phyloP scores from a whole-genome alignment of 1,139 yeast species.

The Saccharomyces hybrid region DNA sequence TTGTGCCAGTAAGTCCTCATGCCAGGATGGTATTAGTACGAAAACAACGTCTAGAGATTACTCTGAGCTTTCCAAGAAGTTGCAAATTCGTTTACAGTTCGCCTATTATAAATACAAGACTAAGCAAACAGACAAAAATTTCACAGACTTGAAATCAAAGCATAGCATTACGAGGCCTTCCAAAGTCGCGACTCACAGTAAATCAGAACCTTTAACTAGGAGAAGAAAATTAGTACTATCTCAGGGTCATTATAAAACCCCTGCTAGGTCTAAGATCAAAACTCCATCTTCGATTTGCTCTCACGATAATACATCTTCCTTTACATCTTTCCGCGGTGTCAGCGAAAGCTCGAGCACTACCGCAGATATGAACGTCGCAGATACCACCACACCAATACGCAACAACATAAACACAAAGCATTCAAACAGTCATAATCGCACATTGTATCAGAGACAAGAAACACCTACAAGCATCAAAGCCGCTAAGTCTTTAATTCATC shows the following conservation, averaged over 20 bases:
- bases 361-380: background rate
- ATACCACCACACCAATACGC: slow-evolving; percentile 14
- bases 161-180: background rate
- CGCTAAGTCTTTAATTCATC: slow-evolving; percentile 29
- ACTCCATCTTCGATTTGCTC: slow-evolving; percentile 1
- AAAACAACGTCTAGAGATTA: slow-evolving; percentile 4
- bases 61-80: slow-evolving; percentile 46
- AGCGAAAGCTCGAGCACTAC: background rate
- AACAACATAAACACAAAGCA: slow-evolving; percentile 5
- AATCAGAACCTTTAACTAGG: slow-evolving; percentile 4
- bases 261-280: slow-evolving; percentile 11
- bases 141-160: slow-evolving; percentile 16
- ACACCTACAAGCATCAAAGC: slow-evolving; percentile 32
- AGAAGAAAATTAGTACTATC: slow-evolving; percentile 25
- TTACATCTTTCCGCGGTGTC: background rate
- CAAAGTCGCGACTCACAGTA: background rate
- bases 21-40: background rate
- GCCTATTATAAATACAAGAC: slow-evolving; percentile 72
- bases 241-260: slow-evolving; percentile 24
- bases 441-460: slow-evolving; percentile 13
- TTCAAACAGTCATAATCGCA: background rate
- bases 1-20: background rate
- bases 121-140: slow-evolving; percentile 38
- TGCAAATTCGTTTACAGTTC: slow-evolving; percentile 63
- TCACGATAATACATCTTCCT: background rate